Evolutionary conservation across 179 eudicot genomes (phyloP).

Genomic region (Amaranthus tricolor): DNA sequence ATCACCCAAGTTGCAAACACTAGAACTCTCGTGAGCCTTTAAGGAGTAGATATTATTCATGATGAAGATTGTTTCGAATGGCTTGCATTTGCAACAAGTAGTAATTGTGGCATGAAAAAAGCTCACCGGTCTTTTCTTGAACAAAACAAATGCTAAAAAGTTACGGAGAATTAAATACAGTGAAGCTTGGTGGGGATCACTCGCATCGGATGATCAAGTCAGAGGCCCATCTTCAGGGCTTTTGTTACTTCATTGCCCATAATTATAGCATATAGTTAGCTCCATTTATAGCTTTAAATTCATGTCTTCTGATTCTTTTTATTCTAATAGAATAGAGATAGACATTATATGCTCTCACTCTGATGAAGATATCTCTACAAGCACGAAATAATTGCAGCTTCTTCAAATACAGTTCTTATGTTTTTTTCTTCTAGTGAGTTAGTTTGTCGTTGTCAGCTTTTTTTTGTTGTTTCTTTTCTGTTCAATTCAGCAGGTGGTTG

Average conservation of each 20-base stretch:
- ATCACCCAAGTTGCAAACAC: conserved; percentile 20
- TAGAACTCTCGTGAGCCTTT: conserved; percentile 24
- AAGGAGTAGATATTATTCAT: conserved; percentile 9
- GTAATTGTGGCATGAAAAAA: conserved; percentile 16
- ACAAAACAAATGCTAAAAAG: conserved; percentile 8
- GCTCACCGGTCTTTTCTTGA: conserved; percentile 11
- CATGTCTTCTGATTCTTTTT: no score
- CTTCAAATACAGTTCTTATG: no score
- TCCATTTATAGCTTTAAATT: no score
- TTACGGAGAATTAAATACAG: conserved; percentile 14
- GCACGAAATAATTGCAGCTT: no score
- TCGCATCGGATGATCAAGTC: conserved; percentile 6
- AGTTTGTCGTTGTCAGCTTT: no score
- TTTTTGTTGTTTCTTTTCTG: no score
- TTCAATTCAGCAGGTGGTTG: no score
- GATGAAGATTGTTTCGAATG: conserved; percentile 14
- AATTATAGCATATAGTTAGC: background rate
- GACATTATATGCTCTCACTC: no score
- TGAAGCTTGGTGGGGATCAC: conserved; percentile 20
- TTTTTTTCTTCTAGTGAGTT: no score
- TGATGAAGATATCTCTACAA: no score
- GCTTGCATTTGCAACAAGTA: conserved; percentile 15
- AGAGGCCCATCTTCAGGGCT: conserved; percentile 13
- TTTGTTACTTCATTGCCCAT: conserved; percentile 16
- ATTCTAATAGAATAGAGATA: no score